These are phyloP conservation scores for Calonectria pseudoturangicola DNA, from an alignment of 2,329 filamentous ascomycete species.

Conservation along the genomic window DNA sequence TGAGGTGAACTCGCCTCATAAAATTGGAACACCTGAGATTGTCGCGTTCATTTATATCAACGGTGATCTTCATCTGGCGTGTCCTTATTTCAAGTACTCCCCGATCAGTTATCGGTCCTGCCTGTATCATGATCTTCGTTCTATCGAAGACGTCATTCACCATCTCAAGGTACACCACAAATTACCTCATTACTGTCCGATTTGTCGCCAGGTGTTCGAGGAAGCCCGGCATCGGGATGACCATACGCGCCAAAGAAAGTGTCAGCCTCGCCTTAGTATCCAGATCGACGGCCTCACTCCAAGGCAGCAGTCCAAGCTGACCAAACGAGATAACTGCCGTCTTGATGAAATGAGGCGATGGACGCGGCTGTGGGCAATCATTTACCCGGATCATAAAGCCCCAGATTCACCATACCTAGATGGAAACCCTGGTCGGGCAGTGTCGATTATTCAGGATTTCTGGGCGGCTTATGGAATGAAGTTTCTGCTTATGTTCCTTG, in stretches of 20 bases:
- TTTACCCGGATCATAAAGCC: neutral
- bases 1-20: too few species aligned
- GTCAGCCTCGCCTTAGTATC: neutral
- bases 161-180: slow-evolving; percentile 9
- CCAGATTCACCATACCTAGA: slow-evolving; percentile 15
- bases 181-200: slow-evolving; percentile 14
- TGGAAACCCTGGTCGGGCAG: neutral
- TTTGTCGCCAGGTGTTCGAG: slow-evolving; percentile 14
- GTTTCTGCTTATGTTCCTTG: neutral
- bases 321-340: neutral
- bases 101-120: neutral
- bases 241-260: neutral
- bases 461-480: neutral
- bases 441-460: slow-evolving; percentile 11
- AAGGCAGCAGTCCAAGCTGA: neutral
- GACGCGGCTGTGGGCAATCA: slow-evolving; percentile 6
- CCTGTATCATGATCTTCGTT: slow-evolving; percentile 9
- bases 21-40: too few species aligned
- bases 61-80: slow-evolving; percentile 13
- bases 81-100: neutral
- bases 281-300: neutral
- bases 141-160: slow-evolving; percentile 12
- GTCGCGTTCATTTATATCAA: neutral
- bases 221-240: neutral
- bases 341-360: slow-evolving; percentile 5